These are phyloP conservation scores for Blastocystis sp. DNA, from an alignment of 352 stramenopile species.

Conservation along the genomic window DNA sequence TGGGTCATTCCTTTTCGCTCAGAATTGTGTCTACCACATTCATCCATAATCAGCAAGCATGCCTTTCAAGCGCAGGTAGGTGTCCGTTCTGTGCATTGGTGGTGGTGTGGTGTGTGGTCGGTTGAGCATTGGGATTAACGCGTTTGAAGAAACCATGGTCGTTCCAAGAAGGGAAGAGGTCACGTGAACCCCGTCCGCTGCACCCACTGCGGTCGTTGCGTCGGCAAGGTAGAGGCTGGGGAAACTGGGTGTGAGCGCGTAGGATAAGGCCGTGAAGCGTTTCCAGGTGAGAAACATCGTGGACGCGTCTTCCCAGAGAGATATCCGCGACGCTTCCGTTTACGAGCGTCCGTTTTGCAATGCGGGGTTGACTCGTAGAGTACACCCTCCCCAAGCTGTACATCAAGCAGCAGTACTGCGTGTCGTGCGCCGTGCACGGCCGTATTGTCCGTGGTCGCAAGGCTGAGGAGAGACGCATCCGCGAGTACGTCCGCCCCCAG, in stretches of 20 bases:
- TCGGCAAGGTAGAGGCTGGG: slow-evolving; percentile 9
- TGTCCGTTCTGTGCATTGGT: background rate
- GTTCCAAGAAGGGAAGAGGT: slow-evolving; percentile 69
- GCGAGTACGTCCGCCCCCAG: slow-evolving; percentile 74
- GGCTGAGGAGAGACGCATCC: slow-evolving; percentile 84
- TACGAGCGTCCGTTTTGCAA: slow-evolving; percentile 79
- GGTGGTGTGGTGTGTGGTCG: too few relatives aligned
- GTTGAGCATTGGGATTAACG: background rate
- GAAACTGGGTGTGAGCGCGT: background rate
- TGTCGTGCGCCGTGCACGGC: slow-evolving; percentile 96
- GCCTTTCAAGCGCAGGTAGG: slow-evolving; percentile 67
- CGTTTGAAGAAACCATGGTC: slow-evolving; percentile 57
- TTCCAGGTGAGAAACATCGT: slow-evolving; percentile 79
- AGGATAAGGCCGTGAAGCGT: slow-evolving; percentile 87
- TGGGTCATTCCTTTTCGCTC: background rate
- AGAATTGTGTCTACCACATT: background rate
- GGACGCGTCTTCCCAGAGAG: slow-evolving; percentile 93
- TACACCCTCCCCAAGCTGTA: slow-evolving; percentile 99
- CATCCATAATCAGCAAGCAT: background rate
- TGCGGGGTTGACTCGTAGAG: slow-evolving; percentile 73
- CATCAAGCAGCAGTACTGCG: slow-evolving; percentile 99
- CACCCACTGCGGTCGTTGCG: slow-evolving; percentile 63
- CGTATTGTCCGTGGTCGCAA: slow-evolving; percentile 95
- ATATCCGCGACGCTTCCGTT: slow-evolving; percentile 94
- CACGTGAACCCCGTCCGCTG: slow-evolving; percentile 65